Conservation (phyloP, 2,329 filamentous ascomycete species). For the Cyclaneusma minus region DNA sequence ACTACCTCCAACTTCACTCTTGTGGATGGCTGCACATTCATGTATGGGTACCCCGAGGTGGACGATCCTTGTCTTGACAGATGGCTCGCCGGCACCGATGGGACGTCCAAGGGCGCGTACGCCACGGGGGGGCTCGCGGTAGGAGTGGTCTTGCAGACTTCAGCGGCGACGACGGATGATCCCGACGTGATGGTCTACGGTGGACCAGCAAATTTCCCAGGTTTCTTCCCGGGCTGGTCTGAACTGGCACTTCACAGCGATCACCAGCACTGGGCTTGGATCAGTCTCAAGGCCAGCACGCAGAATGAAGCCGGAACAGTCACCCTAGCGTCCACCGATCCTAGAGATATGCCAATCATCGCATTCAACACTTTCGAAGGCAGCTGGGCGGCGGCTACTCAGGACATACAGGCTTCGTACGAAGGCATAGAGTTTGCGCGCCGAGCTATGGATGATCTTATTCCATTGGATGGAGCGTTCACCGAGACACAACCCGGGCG, state of each 20-base stretch:
- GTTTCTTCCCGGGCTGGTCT: conserved; percentile 27
- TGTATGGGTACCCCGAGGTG: conserved; percentile 16
- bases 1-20: conserved; percentile 21
- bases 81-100: conserved; percentile 7
- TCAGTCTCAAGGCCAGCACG: conserved; percentile 44
- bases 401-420: conserved; percentile 9
- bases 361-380: conserved; percentile 43
- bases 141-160: conserved; percentile 12
- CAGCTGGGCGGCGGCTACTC: conserved; percentile 16
- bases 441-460: conserved; percentile 22
- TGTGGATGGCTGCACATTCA: conserved; percentile 21
- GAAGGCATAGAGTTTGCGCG: conserved; percentile 8
- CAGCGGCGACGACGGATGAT: conserved; percentile 21
- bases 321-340: conserved; percentile 41
- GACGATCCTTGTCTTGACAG: conserved; percentile 20
- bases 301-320: conserved; percentile 48
- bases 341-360: conserved; percentile 47
- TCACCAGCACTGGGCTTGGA: conserved; percentile 21
- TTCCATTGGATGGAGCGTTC: conserved; percentile 26
- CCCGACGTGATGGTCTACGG: conserved; percentile 21
- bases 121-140: conserved; percentile 35
- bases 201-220: conserved; percentile 19
- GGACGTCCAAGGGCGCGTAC: conserved; percentile 12
- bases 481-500: conserved; percentile 25
- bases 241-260: conserved; percentile 20